Conservation (phyloP, 495 filamentous ascomycete genomes). For the Tuber indicum region DNA sequence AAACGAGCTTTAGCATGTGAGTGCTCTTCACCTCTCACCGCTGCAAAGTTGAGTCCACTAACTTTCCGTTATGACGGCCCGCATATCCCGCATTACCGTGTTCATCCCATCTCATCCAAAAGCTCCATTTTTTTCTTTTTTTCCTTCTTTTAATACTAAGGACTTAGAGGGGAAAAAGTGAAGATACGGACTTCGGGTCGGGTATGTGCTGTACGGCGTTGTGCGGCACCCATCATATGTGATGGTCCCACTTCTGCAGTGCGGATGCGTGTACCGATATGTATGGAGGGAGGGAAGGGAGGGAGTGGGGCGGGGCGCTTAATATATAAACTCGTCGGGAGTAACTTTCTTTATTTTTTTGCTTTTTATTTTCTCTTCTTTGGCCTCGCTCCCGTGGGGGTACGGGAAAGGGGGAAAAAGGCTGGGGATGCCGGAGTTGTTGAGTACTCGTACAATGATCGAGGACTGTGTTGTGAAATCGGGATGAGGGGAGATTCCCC, state of each 20-base stretch:
- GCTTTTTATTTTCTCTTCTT: not conserved
- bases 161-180: not conserved
- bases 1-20: not conserved
- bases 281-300: not conserved
- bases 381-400: not conserved
- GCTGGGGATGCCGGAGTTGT: not conserved
- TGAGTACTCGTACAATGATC: not conserved
- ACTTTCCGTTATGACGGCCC: not conserved
- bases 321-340: not conserved
- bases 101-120: not conserved
- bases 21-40: not conserved
- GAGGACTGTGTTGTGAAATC: not conserved
- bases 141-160: not conserved
- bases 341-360: not conserved
- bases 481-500: not conserved
- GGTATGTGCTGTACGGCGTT: not conserved
- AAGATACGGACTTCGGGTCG: not conserved
- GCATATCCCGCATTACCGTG: not conserved
- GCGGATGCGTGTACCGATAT: not conserved
- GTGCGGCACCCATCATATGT: not conserved
- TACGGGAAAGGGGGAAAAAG: not conserved
- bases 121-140: not conserved
- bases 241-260: not conserved
- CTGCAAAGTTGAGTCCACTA: not conserved
- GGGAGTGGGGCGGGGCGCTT: not conserved